phyloP scores from a whole-genome alignment of 1,284 basidiomycete species.

The Apiotrichum gracile region DNA sequence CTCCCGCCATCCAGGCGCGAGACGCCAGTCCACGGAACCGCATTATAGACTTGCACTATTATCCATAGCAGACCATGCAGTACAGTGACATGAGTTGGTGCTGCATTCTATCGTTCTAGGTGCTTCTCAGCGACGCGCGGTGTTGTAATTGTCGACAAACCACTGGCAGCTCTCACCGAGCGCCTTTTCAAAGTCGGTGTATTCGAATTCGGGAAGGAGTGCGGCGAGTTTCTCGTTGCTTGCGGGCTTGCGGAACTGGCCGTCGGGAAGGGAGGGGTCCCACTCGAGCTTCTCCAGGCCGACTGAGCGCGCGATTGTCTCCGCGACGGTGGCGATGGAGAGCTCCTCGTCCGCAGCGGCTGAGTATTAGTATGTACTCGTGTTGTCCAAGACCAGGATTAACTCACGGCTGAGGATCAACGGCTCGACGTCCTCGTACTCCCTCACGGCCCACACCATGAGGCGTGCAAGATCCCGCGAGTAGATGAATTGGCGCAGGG shows the following conservation, averaged over 20 bases:
- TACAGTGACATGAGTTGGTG: no score
- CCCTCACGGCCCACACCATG: constrained; percentile 83
- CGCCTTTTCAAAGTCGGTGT: constrained; percentile 76
- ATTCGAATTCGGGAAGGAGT: constrained; percentile 61
- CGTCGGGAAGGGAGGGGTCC: constrained; percentile 56
- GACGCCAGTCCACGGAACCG: no score
- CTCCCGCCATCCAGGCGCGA: no score
- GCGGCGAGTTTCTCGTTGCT: constrained; percentile 73
- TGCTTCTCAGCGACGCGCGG: not conserved
- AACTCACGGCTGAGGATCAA: constrained; percentile 73
- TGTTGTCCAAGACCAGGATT: no score
- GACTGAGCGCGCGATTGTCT: constrained; percentile 72
- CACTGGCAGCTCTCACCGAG: constrained; percentile 65
- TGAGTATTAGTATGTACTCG: not conserved
- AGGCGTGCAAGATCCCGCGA: constrained; percentile 86
- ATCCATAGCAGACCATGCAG: no score
- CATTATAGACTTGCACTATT: no score
- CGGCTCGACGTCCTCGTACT: constrained; percentile 82
- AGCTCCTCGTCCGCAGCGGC: constrained; percentile 72
- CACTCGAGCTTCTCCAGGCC: constrained; percentile 54
- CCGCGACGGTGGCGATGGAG: constrained; percentile 74
- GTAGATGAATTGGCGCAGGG: constrained; percentile 87
- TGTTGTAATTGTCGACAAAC: constrained; percentile 68
- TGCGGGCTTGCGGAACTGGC: constrained; percentile 89
- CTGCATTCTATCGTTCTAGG: no score